A percentile compares a stretch with the other conserved stretches of the same genome.
Conservation (phyloP, 352 stramenopile genomes). For the Phytophthora palmivora region DNA sequence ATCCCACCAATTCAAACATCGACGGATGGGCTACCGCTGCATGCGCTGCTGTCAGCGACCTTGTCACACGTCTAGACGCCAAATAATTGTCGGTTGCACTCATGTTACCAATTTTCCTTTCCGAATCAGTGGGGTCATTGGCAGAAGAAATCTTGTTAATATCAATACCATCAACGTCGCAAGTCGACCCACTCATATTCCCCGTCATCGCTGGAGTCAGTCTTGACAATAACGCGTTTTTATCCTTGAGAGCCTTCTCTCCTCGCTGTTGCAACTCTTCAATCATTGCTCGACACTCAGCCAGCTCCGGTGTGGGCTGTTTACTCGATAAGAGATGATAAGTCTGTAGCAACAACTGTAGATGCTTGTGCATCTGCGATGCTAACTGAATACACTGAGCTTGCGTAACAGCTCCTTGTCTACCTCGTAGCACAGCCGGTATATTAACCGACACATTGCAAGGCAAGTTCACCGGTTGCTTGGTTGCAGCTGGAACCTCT, state of each 20-base stretch:
- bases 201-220: conserved; percentile 40
- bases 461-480: conserved; percentile 12
- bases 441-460: conserved; percentile 1
- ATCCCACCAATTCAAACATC: conserved; percentile 87
- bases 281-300: conserved; percentile 70
- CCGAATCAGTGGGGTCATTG: conserved; percentile 1
- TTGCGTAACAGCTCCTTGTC: conserved; percentile 52
- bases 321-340: conserved; percentile 59
- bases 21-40: conserved; percentile 81
- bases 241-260: conserved; percentile 68
- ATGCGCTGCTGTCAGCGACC: conserved; percentile 80
- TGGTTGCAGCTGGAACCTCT: not conserved
- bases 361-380: conserved; percentile 90
- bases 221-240: conserved; percentile 71
- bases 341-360: conserved; percentile 81
- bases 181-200: conserved; percentile 7
- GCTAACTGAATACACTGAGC: conserved; percentile 82
- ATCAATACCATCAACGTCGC: conserved; percentile 4
- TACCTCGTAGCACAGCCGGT: conserved; percentile 20
- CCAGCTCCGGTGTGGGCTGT: conserved; percentile 4
- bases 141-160: conserved; percentile 6
- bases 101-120: conserved; percentile 3
- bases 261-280: conserved; percentile 69
- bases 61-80: conserved; percentile 67
- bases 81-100: conserved; percentile 37